Evolutionary conservation across 257 asterid genomes (phyloP).

Genomic region (Nicotiana attenuata): DNA sequence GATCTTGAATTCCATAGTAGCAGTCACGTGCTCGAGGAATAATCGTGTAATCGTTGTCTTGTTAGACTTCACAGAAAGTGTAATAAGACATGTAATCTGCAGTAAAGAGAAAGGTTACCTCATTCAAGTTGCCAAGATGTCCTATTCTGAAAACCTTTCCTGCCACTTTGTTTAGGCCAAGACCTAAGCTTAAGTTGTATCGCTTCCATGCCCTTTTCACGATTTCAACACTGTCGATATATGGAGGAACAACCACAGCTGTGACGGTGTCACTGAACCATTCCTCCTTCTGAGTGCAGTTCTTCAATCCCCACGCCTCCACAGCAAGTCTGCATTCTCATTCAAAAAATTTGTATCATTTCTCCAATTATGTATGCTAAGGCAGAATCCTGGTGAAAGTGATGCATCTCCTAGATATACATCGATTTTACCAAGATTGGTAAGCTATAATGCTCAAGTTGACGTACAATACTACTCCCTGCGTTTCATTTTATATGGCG

Average conservation of each 20-base stretch:
- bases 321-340: conserved; percentile 68
- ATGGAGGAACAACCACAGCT: conserved; percentile 78
- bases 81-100: neutral
- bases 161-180: conserved; percentile 93
- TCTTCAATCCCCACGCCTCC: conserved; percentile 99
- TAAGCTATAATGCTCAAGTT: no score
- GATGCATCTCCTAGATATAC: no score
- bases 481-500: neutral
- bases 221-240: conserved; percentile 73
- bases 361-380: neutral
- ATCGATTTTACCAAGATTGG: no score
- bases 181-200: conserved; percentile 94
- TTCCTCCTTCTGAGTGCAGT: conserved; percentile 97
- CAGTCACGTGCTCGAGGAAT: neutral
- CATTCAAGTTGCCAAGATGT: conserved; percentile 92
- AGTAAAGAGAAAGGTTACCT: conserved; percentile 36
- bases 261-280: conserved; percentile 96
- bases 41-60: neutral
- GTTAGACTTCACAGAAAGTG: neutral
- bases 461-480: no score
- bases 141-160: conserved; percentile 98
- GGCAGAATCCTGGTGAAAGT: no score
- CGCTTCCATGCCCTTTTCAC: conserved; percentile 86
- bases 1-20: neutral
- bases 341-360: neutral